These are phyloP conservation scores for Blastobotrys capitulatus DNA, from an alignment of 1,139 yeast species.

Conservation along the genomic window DNA sequence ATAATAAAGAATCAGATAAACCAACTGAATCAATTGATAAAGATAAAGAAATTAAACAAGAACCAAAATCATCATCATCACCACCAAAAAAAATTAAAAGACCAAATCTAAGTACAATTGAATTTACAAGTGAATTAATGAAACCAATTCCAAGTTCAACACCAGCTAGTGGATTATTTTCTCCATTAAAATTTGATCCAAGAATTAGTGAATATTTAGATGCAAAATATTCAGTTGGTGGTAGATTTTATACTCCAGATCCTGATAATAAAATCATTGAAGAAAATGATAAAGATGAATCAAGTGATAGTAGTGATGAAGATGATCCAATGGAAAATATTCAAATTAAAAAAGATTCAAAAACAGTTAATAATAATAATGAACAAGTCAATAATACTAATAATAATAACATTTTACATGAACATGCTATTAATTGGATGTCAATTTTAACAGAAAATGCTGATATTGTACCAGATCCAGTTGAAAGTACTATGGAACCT, in stretches of 20 bases:
- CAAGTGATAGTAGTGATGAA: background rate
- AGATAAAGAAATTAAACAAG: background rate
- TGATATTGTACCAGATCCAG: constrained; percentile 7
- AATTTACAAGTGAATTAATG: constrained; percentile 11
- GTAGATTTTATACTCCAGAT: constrained; percentile 60
- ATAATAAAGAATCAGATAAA: background rate
- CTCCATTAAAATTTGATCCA: constrained; percentile 77
- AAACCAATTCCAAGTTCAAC: constrained; percentile 4
- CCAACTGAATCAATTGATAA: background rate
- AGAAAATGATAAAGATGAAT: constrained; percentile 20
- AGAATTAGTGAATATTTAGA: constrained; percentile 69
- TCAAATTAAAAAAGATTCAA: background rate
- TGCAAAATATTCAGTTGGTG: constrained; percentile 79
- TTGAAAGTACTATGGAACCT: constrained; percentile 9
- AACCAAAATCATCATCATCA: background rate
- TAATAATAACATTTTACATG: constrained; percentile 2
- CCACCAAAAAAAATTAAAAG: background rate
- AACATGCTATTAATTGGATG: constrained; percentile 17
- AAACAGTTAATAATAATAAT: background rate
- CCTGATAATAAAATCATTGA: constrained; percentile 25
- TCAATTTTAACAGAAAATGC: constrained; percentile 13
- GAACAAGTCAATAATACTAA: background rate
- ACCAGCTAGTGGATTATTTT: constrained; percentile 53
- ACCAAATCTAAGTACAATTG: constrained; percentile 7
- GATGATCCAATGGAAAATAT: constrained; percentile 14